Percentiles rank a stretch among this genome's conserved stretches.
phyloP scores from a whole-genome alignment of 2,329 filamentous ascomycete species.

The Diplodia mutila region DNA sequence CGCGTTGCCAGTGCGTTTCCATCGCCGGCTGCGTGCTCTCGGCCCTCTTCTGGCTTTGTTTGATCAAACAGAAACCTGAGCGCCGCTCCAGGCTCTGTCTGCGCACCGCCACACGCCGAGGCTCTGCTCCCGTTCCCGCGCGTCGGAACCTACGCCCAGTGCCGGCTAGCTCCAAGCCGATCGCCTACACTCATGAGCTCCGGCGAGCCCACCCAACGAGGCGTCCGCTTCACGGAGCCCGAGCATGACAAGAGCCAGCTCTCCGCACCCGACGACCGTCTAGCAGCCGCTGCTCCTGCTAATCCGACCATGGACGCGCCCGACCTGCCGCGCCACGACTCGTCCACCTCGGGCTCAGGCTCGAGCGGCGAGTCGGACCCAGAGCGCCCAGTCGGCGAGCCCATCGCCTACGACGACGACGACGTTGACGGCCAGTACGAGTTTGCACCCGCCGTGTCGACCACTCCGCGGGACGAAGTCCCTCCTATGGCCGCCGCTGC shows the following conservation, averaged over 20 bases:
- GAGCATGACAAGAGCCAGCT: slow-evolving; percentile 32
- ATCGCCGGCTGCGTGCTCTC: slow-evolving; percentile 19
- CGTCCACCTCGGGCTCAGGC: slow-evolving; percentile 47
- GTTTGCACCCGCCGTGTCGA: slow-evolving; percentile 44
- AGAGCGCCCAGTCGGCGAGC: slow-evolving; percentile 53
- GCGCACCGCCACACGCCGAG: slow-evolving; percentile 24
- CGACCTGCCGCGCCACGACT: slow-evolving; percentile 46
- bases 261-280: slow-evolving; percentile 29
- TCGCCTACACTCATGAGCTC: slow-evolving; percentile 24
- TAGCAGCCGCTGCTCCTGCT: slow-evolving; percentile 34
- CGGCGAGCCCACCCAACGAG: slow-evolving; percentile 25
- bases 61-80: slow-evolving; percentile 21
- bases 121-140: slow-evolving; percentile 21
- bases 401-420: slow-evolving; percentile 48
- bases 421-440: slow-evolving; percentile 39
- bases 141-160: slow-evolving; percentile 14
- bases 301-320: slow-evolving; percentile 36
- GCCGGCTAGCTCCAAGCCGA: slow-evolving; percentile 24
- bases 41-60: slow-evolving; percentile 1
- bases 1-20: slow-evolving; percentile 13
- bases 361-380: slow-evolving; percentile 52
- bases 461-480: slow-evolving; percentile 40
- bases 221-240: slow-evolving; percentile 38
- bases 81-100: slow-evolving; percentile 2
- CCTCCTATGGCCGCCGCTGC: slow-evolving; percentile 36